These are phyloP conservation scores for Macrophomina pseudophaseolina DNA, from an alignment of 2,329 filamentous ascomycete genomes.

Conservation along the genomic window DNA sequence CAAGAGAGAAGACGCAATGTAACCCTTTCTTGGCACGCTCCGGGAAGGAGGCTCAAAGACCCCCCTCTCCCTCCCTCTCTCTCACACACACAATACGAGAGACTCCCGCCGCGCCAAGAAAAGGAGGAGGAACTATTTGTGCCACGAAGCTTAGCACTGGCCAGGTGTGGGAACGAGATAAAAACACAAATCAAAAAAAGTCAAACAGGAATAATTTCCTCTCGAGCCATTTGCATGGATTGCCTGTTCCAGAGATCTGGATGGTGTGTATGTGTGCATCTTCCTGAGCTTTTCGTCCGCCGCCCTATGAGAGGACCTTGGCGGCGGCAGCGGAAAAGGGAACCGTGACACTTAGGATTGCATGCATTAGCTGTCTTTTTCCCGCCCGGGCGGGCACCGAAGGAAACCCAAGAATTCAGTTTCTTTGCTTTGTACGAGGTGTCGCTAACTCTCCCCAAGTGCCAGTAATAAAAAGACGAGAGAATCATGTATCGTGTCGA, in stretches of 20 bases:
- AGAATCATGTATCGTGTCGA: too few species aligned
- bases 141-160: slow-evolving; percentile 11
- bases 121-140: slow-evolving; percentile 2
- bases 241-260: background rate
- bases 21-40: slow-evolving; percentile 2
- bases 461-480: too few species aligned
- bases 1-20: background rate
- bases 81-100: background rate
- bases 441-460: too few species aligned
- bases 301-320: slow-evolving; percentile 10
- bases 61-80: background rate
- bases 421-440: too few species aligned
- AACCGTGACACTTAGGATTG: background rate
- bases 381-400: background rate
- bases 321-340: too few species aligned
- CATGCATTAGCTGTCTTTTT: background rate
- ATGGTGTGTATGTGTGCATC: too few species aligned
- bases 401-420: too few species aligned
- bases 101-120: slow-evolving; percentile 5
- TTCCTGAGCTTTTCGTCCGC: slow-evolving; percentile 6
- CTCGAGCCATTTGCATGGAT: slow-evolving; percentile 21
- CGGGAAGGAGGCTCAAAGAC: background rate
- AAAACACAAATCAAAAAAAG: background rate
- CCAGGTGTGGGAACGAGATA: background rate
- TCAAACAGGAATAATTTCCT: background rate